Evolutionary conservation across 805 yeast genomes (phyloP), one percentile per base, ranked within the genome.

Genomic region (Tetrapisispora namnaoensis): DNA sequence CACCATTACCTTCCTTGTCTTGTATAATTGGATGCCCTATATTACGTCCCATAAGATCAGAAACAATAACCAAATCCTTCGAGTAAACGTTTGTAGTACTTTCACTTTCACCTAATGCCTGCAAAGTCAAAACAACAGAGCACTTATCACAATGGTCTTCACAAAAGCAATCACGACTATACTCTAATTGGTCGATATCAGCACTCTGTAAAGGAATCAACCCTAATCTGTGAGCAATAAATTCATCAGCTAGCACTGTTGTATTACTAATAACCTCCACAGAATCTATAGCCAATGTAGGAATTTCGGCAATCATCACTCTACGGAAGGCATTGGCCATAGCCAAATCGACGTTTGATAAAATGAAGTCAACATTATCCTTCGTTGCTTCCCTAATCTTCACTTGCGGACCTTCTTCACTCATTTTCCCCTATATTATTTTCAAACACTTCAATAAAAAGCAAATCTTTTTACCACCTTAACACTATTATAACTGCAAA

Each of bases 141-240:
- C 99, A 93, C 67, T 85, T 83, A 51, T 88, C 90, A 70, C 99
- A 93, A 70, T 93, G 91, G 63, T 90, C 95, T 66, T 93, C 99
- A 72, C 99, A 93, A 41, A 95, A 90, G 68, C 99, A 93, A 66
- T 93, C 99, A 63, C 97, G 78, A 28, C 95, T 83, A 69, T 90
- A 91, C 53, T 87, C 81, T 55, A 91, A 72, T 53, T 82, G 77
- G 45, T 88, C 96, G 42, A 90, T 88, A 52, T 86, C 91, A 39
- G 80, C 79, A 58, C 95, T 81, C 55, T 83, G 84, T 43, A 93
- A 72, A 1, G 99, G 99, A 51, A 93, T 80, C 48, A 93, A 74
- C 39, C 99, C 99, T 53, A 93, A 70, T 63, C 99, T 75, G 68
- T 93, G 99, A 30, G 97, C 82, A 51, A 93, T 78, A 63, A 93